Conservation (phyloP, 106 monocot genomes). For the Dioscorea dumetorum region DNA sequence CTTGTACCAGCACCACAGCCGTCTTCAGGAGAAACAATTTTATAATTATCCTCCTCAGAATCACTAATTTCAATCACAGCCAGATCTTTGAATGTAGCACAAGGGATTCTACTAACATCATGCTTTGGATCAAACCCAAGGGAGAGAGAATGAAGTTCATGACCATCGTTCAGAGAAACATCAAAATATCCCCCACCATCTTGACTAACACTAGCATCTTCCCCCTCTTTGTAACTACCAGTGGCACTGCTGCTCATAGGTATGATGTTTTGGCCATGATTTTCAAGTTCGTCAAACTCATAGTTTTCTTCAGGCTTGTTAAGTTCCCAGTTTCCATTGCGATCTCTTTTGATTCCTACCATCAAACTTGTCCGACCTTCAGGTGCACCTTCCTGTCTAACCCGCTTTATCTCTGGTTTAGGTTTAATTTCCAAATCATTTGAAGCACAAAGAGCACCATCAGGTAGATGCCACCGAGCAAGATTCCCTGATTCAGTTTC, state of each 20-base stretch:
- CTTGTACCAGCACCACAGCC: slow-evolving; percentile 12
- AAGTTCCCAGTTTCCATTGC: slow-evolving; percentile 46
- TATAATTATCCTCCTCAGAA: slow-evolving; percentile 76
- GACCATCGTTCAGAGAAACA: slow-evolving; percentile 32
- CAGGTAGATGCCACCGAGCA: slow-evolving; percentile 66
- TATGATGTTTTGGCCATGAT: slow-evolving; percentile 19
- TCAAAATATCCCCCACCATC: slow-evolving; percentile 37
- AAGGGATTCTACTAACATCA: slow-evolving; percentile 21
- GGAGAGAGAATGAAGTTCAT: slow-evolving; percentile 42
- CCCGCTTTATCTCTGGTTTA: slow-evolving; percentile 18
- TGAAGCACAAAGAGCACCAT: slow-evolving; percentile 41
- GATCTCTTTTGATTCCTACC: slow-evolving; percentile 49
- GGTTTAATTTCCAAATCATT: slow-evolving; percentile 23
- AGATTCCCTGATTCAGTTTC: slow-evolving; percentile 43
- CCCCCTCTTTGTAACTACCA: slow-evolving; percentile 45
- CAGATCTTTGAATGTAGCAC: slow-evolving; percentile 16
- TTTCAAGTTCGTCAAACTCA: slow-evolving; percentile 16
- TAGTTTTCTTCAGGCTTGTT: slow-evolving; percentile 35
- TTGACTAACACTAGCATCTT: slow-evolving; percentile 51
- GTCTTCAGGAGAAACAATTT: slow-evolving; percentile 10
- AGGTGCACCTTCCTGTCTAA: slow-evolving; percentile 46
- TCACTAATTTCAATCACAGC: slow-evolving; percentile 79
- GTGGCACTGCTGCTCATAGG: slow-evolving; percentile 39
- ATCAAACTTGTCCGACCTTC: slow-evolving; percentile 48
- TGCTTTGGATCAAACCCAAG: slow-evolving; percentile 27